phyloP scores from a whole-genome alignment of 768 basidiomycete species.

The Hysterangium stoloniferum region DNA sequence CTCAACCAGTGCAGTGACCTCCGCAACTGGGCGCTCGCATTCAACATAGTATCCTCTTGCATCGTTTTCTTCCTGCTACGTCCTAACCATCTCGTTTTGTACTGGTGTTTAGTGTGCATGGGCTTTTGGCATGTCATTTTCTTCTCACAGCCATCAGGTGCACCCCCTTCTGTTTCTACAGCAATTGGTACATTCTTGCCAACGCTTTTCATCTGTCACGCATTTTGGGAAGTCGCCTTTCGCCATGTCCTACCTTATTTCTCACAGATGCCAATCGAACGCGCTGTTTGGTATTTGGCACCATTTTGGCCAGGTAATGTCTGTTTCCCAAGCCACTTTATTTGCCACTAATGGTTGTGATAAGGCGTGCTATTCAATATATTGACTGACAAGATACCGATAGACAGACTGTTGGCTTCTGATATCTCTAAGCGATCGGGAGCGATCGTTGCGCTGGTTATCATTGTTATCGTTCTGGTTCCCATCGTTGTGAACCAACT shows the following conservation, averaged over 20 bases:
- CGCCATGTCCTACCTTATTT: slow-evolving; percentile 71
- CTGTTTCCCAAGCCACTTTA: background rate
- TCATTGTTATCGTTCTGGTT: slow-evolving; percentile 56
- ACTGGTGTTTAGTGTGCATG: slow-evolving; percentile 74
- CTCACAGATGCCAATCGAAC: slow-evolving; percentile 59
- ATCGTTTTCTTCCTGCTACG: slow-evolving; percentile 66
- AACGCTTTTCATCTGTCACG: slow-evolving; percentile 67
- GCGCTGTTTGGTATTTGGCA: slow-evolving; percentile 62
- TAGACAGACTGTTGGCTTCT: slow-evolving; percentile 62
- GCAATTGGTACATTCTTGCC: slow-evolving; percentile 77
- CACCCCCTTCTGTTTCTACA: slow-evolving; percentile 61
- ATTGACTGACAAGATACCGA: slow-evolving; percentile 63
- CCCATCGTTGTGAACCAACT: slow-evolving; percentile 64
- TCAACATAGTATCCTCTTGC: slow-evolving; percentile 63
- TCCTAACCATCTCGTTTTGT: slow-evolving; percentile 58
- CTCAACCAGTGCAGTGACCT: slow-evolving; percentile 65
- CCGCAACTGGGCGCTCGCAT: slow-evolving; percentile 58
- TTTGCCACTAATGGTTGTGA: background rate
- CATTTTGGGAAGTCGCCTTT: slow-evolving; percentile 69
- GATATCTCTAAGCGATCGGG: slow-evolving; percentile 62
- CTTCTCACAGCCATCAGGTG: slow-evolving; percentile 63
- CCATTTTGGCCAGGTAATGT: slow-evolving; percentile 57
- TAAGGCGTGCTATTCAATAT: slow-evolving; percentile 64
- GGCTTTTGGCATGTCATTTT: slow-evolving; percentile 82
- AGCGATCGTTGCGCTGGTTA: slow-evolving; percentile 57